phyloP scores from a whole-genome alignment of 2,329 filamentous ascomycete genomes.

The Botrytis pseudocinerea region DNA sequence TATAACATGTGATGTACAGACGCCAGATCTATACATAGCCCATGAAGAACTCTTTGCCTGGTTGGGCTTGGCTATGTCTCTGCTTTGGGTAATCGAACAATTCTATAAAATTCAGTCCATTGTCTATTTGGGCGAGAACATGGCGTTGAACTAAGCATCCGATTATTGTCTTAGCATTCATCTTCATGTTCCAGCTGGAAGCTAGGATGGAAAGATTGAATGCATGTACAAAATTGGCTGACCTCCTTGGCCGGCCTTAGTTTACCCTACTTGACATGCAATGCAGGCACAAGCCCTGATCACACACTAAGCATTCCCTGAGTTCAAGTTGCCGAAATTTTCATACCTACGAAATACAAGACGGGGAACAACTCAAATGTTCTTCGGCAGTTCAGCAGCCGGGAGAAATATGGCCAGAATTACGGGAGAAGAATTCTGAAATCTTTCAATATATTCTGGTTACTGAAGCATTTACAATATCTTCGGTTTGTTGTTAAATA shows the following conservation, averaged over 20 bases:
- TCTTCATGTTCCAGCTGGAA: background rate
- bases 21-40: background rate
- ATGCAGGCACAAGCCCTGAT: conserved; percentile 10
- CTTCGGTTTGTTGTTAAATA: background rate
- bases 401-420: background rate
- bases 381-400: background rate
- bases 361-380: background rate
- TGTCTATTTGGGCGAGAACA: background rate
- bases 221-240: background rate
- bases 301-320: background rate
- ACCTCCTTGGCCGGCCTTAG: background rate
- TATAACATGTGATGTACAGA: background rate
- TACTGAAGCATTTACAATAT: conserved; percentile 1
- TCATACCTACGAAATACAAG: background rate
- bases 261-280: background rate
- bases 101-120: background rate
- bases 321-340: background rate
- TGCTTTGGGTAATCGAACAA: background rate
- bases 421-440: background rate
- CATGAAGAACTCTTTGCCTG: background rate
- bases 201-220: background rate
- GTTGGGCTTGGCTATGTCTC: background rate
- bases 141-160: background rate
- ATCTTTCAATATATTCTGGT: background rate
- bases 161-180: background rate